These are phyloP conservation scores for Alternaria ventricosa DNA, from an alignment of 2,329 filamentous ascomycete genomes.

Conservation along the genomic window DNA sequence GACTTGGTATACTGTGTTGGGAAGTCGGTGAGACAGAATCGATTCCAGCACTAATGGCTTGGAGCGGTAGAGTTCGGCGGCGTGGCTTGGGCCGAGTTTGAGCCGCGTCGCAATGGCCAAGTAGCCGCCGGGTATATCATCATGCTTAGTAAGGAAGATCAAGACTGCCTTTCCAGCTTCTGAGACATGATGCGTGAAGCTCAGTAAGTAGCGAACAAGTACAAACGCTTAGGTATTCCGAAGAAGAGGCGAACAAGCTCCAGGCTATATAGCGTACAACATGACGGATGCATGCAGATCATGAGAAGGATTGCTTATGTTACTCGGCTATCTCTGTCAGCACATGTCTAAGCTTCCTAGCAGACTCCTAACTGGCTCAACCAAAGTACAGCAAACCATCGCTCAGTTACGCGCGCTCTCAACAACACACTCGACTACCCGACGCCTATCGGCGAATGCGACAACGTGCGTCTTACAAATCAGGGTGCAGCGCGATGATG, in stretches of 20 bases:
- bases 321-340: slow-evolving; percentile 11
- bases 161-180: not conserved
- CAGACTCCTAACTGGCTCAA: not conserved
- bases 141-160: slow-evolving; percentile 7
- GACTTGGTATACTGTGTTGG: slow-evolving; percentile 27
- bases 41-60: slow-evolving; percentile 40
- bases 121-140: not conserved
- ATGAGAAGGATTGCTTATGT: not conserved
- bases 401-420: not conserved
- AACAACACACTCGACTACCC: not conserved
- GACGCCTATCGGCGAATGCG: not conserved
- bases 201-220: not conserved
- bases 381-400: not conserved
- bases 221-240: not conserved
- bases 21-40: slow-evolving; percentile 18
- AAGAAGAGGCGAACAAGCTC: not conserved
- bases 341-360: slow-evolving; percentile 4
- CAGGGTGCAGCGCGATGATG: slow-evolving; percentile 3
- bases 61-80: slow-evolving; percentile 24
- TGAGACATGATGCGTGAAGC: not conserved
- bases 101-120: not conserved
- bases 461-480: slow-evolving; percentile 31
- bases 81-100: slow-evolving; percentile 6
- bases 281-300: not conserved
- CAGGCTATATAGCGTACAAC: not conserved